Conservation (phyloP, 2,329 filamentous ascomycete genomes). For the Penicillium sp. region DNA sequence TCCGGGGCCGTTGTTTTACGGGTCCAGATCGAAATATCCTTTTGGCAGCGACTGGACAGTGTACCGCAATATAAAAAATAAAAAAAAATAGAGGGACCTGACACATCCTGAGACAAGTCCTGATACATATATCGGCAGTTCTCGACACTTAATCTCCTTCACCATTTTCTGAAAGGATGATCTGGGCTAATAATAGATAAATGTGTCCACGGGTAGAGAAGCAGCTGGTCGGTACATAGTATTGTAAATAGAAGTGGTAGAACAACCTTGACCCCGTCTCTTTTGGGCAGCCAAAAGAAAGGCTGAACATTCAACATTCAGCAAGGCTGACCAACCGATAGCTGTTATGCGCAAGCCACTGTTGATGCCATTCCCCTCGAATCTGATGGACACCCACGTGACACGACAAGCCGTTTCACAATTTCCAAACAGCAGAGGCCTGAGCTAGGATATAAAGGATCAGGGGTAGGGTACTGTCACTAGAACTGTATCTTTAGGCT, state of each 20-base stretch:
- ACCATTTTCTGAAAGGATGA: neutral
- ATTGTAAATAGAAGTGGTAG: neutral
- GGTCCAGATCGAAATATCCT: neutral
- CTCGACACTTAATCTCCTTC: neutral
- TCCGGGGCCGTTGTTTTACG: neutral
- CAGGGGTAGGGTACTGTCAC: neutral
- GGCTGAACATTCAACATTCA: neutral
- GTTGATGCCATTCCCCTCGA: neutral
- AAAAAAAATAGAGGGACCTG: neutral
- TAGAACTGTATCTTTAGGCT: neutral
- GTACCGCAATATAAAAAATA: neutral
- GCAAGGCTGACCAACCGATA: neutral
- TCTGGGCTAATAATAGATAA: neutral
- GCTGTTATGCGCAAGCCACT: neutral
- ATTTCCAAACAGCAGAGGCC: constrained; percentile 8
- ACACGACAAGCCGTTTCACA: constrained; percentile 13
- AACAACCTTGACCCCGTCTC: too few relatives aligned
- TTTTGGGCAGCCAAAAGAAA: neutral
- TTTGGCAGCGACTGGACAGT: neutral
- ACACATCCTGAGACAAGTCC: neutral
- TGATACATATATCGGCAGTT: neutral
- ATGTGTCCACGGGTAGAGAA: neutral
- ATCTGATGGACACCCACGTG: constrained; percentile 7
- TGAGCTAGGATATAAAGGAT: constrained; percentile 3
- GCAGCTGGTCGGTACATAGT: neutral